Base-by-base conservation (phyloP, 2,329 filamentous ascomycete genomes). In the Paraphoma sp. region DNA sequence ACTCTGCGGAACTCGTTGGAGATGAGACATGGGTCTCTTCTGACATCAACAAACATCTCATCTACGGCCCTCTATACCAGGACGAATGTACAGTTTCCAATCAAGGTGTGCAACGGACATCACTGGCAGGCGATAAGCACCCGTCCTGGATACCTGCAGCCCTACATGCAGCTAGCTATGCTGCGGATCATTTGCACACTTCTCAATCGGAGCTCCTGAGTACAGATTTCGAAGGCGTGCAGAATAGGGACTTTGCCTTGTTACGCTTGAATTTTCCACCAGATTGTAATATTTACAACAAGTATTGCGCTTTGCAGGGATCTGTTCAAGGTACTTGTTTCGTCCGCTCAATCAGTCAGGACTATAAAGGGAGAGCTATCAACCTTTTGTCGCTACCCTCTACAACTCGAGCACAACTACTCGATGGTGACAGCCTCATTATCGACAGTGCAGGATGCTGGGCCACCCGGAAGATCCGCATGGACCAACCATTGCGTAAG, bases 401-500 rank as follows among this genome's bases (percentile, higher is more conserved):
- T 29, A 16, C 48, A 55, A 30, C 48, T 56, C 17, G 38, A 41
- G 17, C 51, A 11, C 41, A 36, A 16, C 29, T 61, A 8, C 43
- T 61, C 10, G 44, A 50, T 9, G 43, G 45, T 12, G 49, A 46
- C 18, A 45, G 51, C 12, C 17, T 53, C 9, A 46, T 56, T 30
- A 44, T 61, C 23, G 48, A 53, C 18, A 29, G 33, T 18, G 12
- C 23, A n/a, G 48, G 54, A 10, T 47, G 43, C 16, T 61, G 54
- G 29, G 43, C 51, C 16, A 61, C 58, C 2, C 52, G 30, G 23
- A 61, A 61, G 23, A 57, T 61, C n/a, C 44, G 45, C 14, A 29
- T 47, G 16, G 45, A 53, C 30, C 29, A 17, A 6, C 48, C 51
- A 17, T 40, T 61, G 5, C 45, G 58, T 57, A 45, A 16, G 51